phyloP scores from a whole-genome alignment of 352 stramenopile genomes.

The Phytophthora hibernalis region DNA sequence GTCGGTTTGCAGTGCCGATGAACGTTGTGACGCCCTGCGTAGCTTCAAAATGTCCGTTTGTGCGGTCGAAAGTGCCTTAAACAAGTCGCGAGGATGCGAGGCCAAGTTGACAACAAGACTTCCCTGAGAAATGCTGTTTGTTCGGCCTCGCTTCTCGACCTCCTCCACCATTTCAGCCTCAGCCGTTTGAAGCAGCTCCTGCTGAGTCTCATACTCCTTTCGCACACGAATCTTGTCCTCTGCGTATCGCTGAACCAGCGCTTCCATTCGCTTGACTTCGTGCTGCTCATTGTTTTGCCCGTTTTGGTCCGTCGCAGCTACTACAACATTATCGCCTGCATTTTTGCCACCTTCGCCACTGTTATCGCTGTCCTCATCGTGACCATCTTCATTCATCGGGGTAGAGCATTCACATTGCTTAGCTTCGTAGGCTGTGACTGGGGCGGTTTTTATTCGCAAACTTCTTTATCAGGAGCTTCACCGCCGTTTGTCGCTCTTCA shows the following conservation, averaged over 20 bases:
- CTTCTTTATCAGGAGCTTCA: slow-evolving; percentile 58
- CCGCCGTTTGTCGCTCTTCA: slow-evolving; percentile 62
- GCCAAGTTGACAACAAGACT: slow-evolving; percentile 60
- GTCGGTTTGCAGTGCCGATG: slow-evolving; percentile 65
- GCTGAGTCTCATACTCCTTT: slow-evolving; percentile 60
- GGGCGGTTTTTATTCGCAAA: slow-evolving; percentile 22
- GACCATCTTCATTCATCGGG: slow-evolving; percentile 13
- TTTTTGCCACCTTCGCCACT: slow-evolving; percentile 4
- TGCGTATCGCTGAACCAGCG: slow-evolving; percentile 56
- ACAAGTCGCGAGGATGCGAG: slow-evolving; percentile 68
- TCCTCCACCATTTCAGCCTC: slow-evolving; percentile 50
- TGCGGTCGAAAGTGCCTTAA: slow-evolving; percentile 59
- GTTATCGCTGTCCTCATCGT: slow-evolving; percentile 10
- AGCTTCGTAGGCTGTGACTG: slow-evolving; percentile 5
- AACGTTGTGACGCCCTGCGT: slow-evolving; percentile 55
- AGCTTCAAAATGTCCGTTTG: slow-evolving; percentile 54
- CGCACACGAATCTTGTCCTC: slow-evolving; percentile 61
- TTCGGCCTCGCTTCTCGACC: slow-evolving; percentile 56
- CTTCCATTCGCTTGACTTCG: slow-evolving; percentile 57
- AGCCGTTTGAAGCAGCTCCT: slow-evolving; percentile 46
- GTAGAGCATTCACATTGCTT: not conserved
- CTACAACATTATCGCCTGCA: not conserved
- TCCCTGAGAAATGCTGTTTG: slow-evolving; percentile 63
- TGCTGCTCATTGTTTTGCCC: slow-evolving; percentile 18
- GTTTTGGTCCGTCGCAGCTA: not conserved